Conservation (phyloP, 2,329 filamentous ascomycete genomes). For the Drechslerella coelobrocha region DNA sequence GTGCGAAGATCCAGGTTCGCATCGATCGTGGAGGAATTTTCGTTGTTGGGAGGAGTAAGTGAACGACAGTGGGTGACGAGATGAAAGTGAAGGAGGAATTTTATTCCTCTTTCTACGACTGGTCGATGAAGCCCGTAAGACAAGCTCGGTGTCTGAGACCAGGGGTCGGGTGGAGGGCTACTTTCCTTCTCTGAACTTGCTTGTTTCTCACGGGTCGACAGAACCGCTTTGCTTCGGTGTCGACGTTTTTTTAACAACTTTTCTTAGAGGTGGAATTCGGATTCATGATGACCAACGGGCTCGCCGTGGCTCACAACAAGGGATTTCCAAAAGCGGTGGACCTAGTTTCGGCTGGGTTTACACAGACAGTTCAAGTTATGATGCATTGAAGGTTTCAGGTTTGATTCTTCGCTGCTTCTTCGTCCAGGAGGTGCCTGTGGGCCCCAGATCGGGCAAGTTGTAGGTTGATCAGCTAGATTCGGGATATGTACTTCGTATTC, state of each 20-base stretch:
- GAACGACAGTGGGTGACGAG: slow-evolving; percentile 1
- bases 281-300: slow-evolving; percentile 11
- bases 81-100: slow-evolving; percentile 19
- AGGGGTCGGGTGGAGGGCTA: slow-evolving; percentile 40
- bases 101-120: slow-evolving; percentile 6
- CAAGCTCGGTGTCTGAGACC: slow-evolving; percentile 27
- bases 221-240: slow-evolving; percentile 22
- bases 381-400: background rate
- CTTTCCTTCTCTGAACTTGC: slow-evolving; percentile 18
- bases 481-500: slow-evolving; percentile 22
- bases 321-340: slow-evolving; percentile 9
- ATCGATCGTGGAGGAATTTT: slow-evolving; percentile 12
- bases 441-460: slow-evolving; percentile 26
- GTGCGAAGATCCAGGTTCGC: background rate
- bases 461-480: background rate
- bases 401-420: slow-evolving; percentile 4
- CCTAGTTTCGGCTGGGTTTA: slow-evolving; percentile 15
- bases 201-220: background rate
- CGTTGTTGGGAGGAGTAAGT: slow-evolving; percentile 18
- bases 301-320: background rate
- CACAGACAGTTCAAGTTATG: slow-evolving; percentile 35
- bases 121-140: slow-evolving; percentile 31
- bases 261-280: slow-evolving; percentile 8
- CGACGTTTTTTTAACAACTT: background rate
- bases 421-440: slow-evolving; percentile 17